These are phyloP conservation scores for Citrus inodora DNA, from an alignment of 345 rosid species.

Conservation along the genomic window DNA sequence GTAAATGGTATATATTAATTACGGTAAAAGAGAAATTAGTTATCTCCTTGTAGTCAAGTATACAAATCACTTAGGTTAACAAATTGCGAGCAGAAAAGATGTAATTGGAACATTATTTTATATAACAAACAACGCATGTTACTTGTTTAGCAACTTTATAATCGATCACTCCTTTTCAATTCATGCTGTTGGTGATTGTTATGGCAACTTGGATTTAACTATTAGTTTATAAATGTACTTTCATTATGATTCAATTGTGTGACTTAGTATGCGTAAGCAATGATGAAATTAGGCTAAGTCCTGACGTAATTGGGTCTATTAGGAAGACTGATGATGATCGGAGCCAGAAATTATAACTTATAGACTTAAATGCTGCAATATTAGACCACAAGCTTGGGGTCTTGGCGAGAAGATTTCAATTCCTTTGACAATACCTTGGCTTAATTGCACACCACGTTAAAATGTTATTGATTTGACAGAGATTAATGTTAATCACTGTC, in stretches of 20 bases:
- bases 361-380: conserved; percentile 13
- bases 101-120: not conserved
- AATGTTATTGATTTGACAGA: not conserved
- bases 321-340: not conserved
- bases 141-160: not conserved
- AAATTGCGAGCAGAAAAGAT: not conserved
- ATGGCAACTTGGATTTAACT: not conserved
- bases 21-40: fast-evolving
- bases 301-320: conserved; percentile 21
- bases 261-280: conserved; percentile 28
- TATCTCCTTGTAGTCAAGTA: not conserved
- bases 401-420: not conserved
- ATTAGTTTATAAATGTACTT: not conserved
- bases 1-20: no score
- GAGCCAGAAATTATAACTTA: not conserved
- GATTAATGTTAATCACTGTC: not conserved
- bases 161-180: not conserved
- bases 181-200: conserved; percentile 2
- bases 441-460: not conserved
- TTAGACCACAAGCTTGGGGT: conserved; percentile 13
- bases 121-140: not conserved
- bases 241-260: not conserved
- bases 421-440: conserved; percentile 16
- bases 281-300: conserved; percentile 30
- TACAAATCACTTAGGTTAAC: not conserved